Evolutionary conservation across 768 basidiomycete species (phyloP).

Genomic region (Suillus variegatus): DNA sequence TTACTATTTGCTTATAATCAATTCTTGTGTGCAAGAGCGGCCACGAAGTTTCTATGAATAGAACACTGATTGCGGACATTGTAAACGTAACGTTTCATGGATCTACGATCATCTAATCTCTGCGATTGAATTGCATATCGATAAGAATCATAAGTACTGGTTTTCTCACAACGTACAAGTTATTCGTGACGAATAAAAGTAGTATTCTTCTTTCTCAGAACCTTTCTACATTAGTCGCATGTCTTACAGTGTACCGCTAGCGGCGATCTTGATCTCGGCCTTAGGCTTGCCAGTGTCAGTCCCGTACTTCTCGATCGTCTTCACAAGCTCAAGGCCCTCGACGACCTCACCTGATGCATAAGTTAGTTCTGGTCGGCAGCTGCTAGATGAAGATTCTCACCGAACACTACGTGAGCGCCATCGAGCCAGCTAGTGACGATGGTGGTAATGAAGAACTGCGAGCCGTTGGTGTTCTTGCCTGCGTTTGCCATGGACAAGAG

Average conservation of each 20-base stretch:
- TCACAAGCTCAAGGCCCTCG: conserved; percentile 59
- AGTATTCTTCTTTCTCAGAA: conserved; percentile 5
- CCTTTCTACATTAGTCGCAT: neutral
- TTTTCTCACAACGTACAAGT: conserved; percentile 9
- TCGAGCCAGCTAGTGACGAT: conserved; percentile 79
- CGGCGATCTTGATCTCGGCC: conserved; percentile 49
- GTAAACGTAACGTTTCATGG: neutral
- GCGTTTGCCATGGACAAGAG: conserved; percentile 82
- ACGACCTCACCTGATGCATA: conserved; percentile 57
- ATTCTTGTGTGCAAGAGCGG: no score
- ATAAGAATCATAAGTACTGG: neutral
- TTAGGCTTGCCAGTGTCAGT: conserved; percentile 40
- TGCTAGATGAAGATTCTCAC: conserved; percentile 35
- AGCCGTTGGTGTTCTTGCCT: conserved; percentile 82
- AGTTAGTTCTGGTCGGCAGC: neutral
- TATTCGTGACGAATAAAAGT: conserved; percentile 4
- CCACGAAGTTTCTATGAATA: no score
- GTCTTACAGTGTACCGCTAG: conserved; percentile 45
- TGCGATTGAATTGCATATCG: neutral
- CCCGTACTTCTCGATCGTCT: conserved; percentile 44
- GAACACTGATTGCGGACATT: neutral
- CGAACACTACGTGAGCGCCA: conserved; percentile 85
- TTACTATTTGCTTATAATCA: no score
- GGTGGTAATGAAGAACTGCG: conserved; percentile 92
- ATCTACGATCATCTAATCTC: neutral